Conservation (phyloP, 169 alveolate species). For the Plasmodium berghei region DNA sequence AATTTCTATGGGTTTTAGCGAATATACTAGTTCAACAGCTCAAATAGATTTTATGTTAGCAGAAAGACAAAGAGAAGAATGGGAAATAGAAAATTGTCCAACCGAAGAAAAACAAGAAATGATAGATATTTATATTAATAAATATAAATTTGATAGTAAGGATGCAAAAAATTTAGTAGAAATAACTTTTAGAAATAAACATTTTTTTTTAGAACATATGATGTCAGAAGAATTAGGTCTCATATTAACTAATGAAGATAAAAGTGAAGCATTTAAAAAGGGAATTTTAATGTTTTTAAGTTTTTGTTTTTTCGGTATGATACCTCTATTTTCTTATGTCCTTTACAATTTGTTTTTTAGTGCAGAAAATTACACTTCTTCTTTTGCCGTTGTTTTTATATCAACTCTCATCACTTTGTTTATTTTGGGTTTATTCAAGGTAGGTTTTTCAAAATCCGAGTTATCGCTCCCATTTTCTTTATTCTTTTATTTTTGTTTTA, state of each 20-base stretch:
- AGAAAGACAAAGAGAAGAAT: slow-evolving; percentile 70
- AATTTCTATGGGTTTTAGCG: slow-evolving; percentile 93
- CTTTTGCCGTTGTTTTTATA: slow-evolving; percentile 84
- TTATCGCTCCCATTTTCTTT: neutral
- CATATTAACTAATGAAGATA: slow-evolving; percentile 82
- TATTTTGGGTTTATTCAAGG: slow-evolving; percentile 86
- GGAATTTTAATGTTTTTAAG: slow-evolving; percentile 90
- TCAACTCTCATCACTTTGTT: slow-evolving; percentile 83
- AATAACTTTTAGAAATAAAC: slow-evolving; percentile 88
- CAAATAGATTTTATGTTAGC: slow-evolving; percentile 84
- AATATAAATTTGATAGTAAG: slow-evolving; percentile 88
- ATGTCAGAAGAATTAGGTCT: slow-evolving; percentile 94
- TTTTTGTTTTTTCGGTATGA: slow-evolving; percentile 89
- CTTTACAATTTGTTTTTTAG: slow-evolving; percentile 76
- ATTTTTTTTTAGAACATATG: slow-evolving; percentile 92
- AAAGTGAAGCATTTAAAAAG: slow-evolving; percentile 83
- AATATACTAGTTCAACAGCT: slow-evolving; percentile 82
- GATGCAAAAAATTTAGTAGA: slow-evolving; percentile 91
- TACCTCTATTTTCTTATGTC: slow-evolving; percentile 91
- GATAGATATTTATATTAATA: slow-evolving; percentile 88
- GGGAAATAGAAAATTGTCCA: slow-evolving; percentile 93
- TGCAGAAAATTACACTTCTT: slow-evolving; percentile 67
- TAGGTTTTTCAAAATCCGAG: neutral
- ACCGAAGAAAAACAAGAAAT: slow-evolving; percentile 91
- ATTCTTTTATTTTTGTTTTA: neutral